Percentiles rank a stretch among this genome's conserved stretches.
Conservation (phyloP, 768 basidiomycete species). For the Lactarius sp. region DNA sequence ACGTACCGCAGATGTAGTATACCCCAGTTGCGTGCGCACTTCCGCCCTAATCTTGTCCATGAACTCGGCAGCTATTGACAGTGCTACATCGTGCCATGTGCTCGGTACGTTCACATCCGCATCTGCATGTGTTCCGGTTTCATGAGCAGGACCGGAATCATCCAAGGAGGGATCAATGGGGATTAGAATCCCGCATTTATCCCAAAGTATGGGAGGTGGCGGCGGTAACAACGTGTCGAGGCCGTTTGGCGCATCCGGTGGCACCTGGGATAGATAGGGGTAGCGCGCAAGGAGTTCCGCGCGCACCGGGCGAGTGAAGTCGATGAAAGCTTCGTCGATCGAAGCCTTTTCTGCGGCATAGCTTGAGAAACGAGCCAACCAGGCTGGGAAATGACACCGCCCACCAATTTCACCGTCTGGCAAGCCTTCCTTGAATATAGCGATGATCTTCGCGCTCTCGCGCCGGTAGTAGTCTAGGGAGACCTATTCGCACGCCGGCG, state of each 20-base stretch:
- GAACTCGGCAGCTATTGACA: slow-evolving; percentile 83
- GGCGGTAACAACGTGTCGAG: slow-evolving; percentile 74
- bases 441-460: slow-evolving; percentile 84
- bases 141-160: not conserved
- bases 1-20: slow-evolving; percentile 89
- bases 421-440: slow-evolving; percentile 73
- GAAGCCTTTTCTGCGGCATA: slow-evolving; percentile 80
- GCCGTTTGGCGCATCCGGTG: slow-evolving; percentile 61
- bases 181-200: slow-evolving; percentile 53
- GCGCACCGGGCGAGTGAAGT: slow-evolving; percentile 80
- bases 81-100: slow-evolving; percentile 91
- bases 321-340: slow-evolving; percentile 96
- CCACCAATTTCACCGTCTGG: slow-evolving; percentile 80
- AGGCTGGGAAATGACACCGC: slow-evolving; percentile 17
- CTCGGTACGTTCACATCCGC: slow-evolving; percentile 28
- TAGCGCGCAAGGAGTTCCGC: slow-evolving; percentile 66
- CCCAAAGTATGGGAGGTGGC: slow-evolving; percentile 63
- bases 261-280: slow-evolving; percentile 69
- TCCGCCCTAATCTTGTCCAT: slow-evolving; percentile 71
- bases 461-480: slow-evolving; percentile 90
- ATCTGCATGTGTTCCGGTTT: not conserved
- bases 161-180: slow-evolving; percentile 41
- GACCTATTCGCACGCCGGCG: slow-evolving; percentile 45
- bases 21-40: slow-evolving; percentile 68
- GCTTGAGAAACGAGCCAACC: not conserved